A percentile compares a stretch with the other conserved stretches of the same genome.
These are phyloP conservation scores for Mycotypha africana DNA, from an alignment of 371 early-diverging fungal genomes.

Conservation along the genomic window DNA sequence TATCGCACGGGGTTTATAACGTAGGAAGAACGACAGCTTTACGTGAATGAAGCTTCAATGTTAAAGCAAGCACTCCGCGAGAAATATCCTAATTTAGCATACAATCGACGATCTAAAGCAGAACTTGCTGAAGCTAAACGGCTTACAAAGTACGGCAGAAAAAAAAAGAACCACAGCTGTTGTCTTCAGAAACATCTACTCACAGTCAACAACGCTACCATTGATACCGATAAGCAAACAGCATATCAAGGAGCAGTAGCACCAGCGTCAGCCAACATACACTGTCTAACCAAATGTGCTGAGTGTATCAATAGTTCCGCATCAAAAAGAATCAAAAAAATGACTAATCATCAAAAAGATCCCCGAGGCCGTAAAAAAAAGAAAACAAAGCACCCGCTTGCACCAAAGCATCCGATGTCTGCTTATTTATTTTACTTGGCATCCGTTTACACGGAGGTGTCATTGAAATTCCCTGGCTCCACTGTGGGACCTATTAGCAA, in stretches of 20 bases:
- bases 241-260: neutral
- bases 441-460: constrained; percentile 27
- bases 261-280: neutral
- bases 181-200: no score
- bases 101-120: constrained; percentile 61
- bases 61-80: constrained; percentile 59
- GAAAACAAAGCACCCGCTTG: constrained; percentile 60
- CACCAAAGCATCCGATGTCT: constrained; percentile 79
- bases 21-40: constrained; percentile 32
- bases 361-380: constrained; percentile 61
- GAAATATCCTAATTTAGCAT: constrained; percentile 59
- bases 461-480: constrained; percentile 42
- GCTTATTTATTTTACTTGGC: constrained; percentile 69
- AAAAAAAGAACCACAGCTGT: no score
- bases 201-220: no score
- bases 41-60: constrained; percentile 38
- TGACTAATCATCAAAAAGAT: constrained; percentile 34
- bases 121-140: constrained; percentile 40
- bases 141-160: constrained; percentile 19
- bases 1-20: no score
- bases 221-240: neutral
- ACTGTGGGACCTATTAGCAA: constrained; percentile 72
- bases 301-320: no score
- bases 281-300: no score
- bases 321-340: no score